Evolutionary conservation across 805 yeast genomes (phyloP).

Genomic region (Candida alai): DNA sequence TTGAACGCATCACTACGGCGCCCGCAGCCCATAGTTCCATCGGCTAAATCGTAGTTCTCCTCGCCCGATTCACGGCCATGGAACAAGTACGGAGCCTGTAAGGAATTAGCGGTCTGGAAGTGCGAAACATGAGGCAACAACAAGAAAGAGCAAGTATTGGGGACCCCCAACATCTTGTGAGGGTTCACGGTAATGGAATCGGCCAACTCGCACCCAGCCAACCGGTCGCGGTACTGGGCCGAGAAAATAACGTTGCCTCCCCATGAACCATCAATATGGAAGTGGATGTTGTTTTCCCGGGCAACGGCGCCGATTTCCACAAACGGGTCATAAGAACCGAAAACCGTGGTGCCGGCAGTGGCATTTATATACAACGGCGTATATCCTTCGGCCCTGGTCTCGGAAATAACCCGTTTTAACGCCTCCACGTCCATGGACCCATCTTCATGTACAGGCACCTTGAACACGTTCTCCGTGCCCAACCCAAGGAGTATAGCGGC

Average conservation of each 20-base stretch:
- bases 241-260: slow-evolving; percentile 83
- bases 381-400: slow-evolving; percentile 48
- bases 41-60: slow-evolving; percentile 72
- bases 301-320: slow-evolving; percentile 52
- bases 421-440: slow-evolving; percentile 55
- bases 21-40: slow-evolving; percentile 92
- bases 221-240: slow-evolving; percentile 35
- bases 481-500: slow-evolving; percentile 75
- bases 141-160: slow-evolving; percentile 70
- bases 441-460: slow-evolving; percentile 50
- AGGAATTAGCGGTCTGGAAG: slow-evolving; percentile 70
- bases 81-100: slow-evolving; percentile 77
- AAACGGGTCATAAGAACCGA: slow-evolving; percentile 77
- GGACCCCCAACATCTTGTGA: slow-evolving; percentile 87
- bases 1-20: slow-evolving; percentile 80
- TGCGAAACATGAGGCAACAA: slow-evolving; percentile 63
- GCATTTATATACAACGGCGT: slow-evolving; percentile 76
- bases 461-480: slow-evolving; percentile 60
- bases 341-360: slow-evolving; percentile 88
- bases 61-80: slow-evolving; percentile 53
- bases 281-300: slow-evolving; percentile 57
- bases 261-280: slow-evolving; percentile 89
- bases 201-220: slow-evolving; percentile 62
- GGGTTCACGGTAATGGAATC: slow-evolving; percentile 80
- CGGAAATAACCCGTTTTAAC: slow-evolving; percentile 42